A percentile compares a stretch with the other conserved stretches of the same genome.
Conservation (phyloP, 768 basidiomycete genomes). For the Lanmaoa pseudosensibilis region DNA sequence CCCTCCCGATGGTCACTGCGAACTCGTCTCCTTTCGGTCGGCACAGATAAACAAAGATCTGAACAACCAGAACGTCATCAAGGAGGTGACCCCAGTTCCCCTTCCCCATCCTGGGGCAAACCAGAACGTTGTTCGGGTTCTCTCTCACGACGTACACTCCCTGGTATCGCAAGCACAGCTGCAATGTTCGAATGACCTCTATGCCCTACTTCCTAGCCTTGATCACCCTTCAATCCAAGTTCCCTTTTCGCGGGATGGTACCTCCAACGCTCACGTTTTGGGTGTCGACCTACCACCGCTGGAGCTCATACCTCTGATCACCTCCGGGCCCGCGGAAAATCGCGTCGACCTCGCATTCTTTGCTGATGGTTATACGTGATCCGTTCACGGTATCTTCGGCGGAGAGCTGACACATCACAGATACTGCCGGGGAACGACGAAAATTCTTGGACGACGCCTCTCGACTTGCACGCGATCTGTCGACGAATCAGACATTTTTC, state of each 20-base stretch:
- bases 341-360: slow-evolving; percentile 78
- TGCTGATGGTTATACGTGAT: slow-evolving; percentile 68
- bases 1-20: slow-evolving; percentile 17
- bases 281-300: slow-evolving; percentile 41
- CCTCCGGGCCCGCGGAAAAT: slow-evolving; percentile 62
- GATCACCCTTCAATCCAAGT: slow-evolving; percentile 7
- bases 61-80: slow-evolving; percentile 5
- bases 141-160: slow-evolving; percentile 19
- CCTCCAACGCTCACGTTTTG: not conserved
- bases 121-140: slow-evolving; percentile 16
- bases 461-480: slow-evolving; percentile 67
- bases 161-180: slow-evolving; percentile 21
- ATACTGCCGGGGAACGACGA: slow-evolving; percentile 51
- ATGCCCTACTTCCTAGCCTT: not conserved
- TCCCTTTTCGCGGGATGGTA: slow-evolving; percentile 5
- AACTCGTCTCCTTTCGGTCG: slow-evolving; percentile 18
- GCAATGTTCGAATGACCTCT: slow-evolving; percentile 27
- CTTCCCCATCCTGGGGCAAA: slow-evolving; percentile 4
- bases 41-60: slow-evolving; percentile 25
- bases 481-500: slow-evolving; percentile 73
- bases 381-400: not conserved
- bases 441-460: slow-evolving; percentile 68
- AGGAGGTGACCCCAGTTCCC: slow-evolving; percentile 12
- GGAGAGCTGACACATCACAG: slow-evolving; percentile 36
- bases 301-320: slow-evolving; percentile 54